Base-by-base conservation (phyloP, 2,329 filamentous ascomycete genomes). In the Zopfia rhizophila region DNA sequence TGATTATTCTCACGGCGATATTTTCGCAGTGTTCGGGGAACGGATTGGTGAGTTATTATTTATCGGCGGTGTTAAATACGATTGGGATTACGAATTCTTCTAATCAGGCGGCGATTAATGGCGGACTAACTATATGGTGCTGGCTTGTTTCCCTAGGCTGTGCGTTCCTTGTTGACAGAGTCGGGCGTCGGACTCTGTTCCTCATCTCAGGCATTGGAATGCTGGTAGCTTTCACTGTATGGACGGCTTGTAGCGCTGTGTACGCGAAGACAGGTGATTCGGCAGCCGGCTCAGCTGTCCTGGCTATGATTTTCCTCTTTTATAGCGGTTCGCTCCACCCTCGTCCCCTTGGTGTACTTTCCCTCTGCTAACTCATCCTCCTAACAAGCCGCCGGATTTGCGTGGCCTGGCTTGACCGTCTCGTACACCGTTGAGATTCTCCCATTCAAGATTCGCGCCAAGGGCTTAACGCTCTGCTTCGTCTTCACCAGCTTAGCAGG, bases 401-500 rank as follows among this genome's bases (percentile, higher is more conserved):
- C 49, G 67, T 82, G 52, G 80, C 78, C 33, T 80, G 79, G 79
- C 78, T 78, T 32, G 75, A 79, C 45, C 70, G 73, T 82, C 53
- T 77, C 75, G 41, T 83, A 79, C 58, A 69, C 72, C 1, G 71
- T 72, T 21, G 77, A 80, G 54, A 78, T 79, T 44, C 65, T 78
- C 21, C 75, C 76, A 0, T 80, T 74, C 60, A 68, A 65, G 21
- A 70, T 79, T 33, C 75, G 77, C 11, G 72, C 75, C 30, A 78
- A 78, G 60, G 77, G 76, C 10, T 64, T 78, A 29, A 53, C 56
- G 14, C 40, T 85, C 53, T 82, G 53, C 47, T 56, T 60, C 32
- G 50, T 86, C 75, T 85, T 85, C 65, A 78, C 85, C 28, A 77
- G 86, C 69, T 77, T 82, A 44, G 73, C 82, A 41, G 72, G 86